These are phyloP conservation scores for Phytophthora hibernalis DNA, from an alignment of 352 stramenopile species.

Conservation along the genomic window DNA sequence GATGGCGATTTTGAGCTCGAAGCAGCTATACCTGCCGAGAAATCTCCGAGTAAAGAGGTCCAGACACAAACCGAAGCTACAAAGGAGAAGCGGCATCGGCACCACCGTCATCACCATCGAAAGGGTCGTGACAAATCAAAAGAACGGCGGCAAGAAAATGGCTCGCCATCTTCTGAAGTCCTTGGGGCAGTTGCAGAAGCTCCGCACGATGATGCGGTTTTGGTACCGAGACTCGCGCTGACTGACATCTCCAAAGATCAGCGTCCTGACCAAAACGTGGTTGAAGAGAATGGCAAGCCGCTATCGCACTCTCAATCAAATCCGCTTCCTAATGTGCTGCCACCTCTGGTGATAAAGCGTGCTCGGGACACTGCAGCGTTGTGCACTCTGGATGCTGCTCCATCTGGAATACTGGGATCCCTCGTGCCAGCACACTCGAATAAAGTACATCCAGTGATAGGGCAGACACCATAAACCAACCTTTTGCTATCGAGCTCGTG, in stretches of 20 bases:
- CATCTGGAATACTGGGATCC: conserved; percentile 14
- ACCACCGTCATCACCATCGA: conserved; percentile 24
- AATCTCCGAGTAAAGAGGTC: conserved; percentile 32
- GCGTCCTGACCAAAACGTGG: neutral
- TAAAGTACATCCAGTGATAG: conserved; percentile 32
- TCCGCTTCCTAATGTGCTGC: conserved; percentile 19
- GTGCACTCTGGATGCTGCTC: conserved; percentile 12
- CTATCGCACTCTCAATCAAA: neutral
- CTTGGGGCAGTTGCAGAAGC: neutral
- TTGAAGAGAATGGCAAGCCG: conserved; percentile 4
- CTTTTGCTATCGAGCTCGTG: conserved; percentile 1
- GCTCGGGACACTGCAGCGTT: conserved; percentile 11
- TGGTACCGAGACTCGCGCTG: neutral
- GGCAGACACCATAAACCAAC: neutral
- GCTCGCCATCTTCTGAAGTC: neutral
- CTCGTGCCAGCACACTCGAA: conserved; percentile 22
- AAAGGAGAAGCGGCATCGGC: conserved; percentile 13
- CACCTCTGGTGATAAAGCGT: conserved; percentile 29
- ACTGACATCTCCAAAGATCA: neutral
- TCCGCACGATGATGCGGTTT: neutral
- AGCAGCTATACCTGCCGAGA: neutral
- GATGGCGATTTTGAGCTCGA: conserved; percentile 4
- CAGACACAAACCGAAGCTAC: conserved; percentile 32
- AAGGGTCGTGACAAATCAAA: conserved; percentile 24
- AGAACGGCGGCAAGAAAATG: conserved; percentile 10